Percentiles rank a stretch among this genome's conserved stretches.
Conservation (phyloP, 495 filamentous ascomycete genomes). For the Aspergillus hancockii region DNA sequence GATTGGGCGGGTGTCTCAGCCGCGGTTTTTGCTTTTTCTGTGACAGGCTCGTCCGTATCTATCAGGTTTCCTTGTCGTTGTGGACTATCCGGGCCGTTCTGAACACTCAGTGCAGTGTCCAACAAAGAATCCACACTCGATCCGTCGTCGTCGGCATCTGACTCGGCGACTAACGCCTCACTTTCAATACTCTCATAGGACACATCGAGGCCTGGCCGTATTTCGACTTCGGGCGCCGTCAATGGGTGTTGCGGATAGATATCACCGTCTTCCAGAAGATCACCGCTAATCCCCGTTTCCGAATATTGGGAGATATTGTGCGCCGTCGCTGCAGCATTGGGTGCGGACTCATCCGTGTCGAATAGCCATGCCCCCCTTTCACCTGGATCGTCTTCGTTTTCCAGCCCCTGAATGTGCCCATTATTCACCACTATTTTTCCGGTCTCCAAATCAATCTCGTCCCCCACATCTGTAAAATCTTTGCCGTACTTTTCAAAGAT, state of each 20-base stretch:
- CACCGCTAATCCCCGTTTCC: conserved; percentile 6
- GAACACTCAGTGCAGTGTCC: conserved; percentile 22
- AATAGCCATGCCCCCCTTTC: conserved; percentile 21
- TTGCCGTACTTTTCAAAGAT: conserved; percentile 87
- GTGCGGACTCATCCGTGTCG: conserved; percentile 6
- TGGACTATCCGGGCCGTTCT: conserved; percentile 9
- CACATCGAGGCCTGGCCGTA: conserved; percentile 2
- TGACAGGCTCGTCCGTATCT: conserved; percentile 11
- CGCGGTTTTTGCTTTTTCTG: conserved; percentile 23
- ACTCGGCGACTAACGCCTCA: conserved; percentile 15
- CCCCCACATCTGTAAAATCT: conserved; percentile 78
- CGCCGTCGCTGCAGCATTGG: background rate
- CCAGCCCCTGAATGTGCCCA: conserved; percentile 71
- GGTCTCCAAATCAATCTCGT: conserved; percentile 77
- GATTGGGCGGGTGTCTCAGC: conserved; percentile 20
- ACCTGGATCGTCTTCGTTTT: conserved; percentile 51
- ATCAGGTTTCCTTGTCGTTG: background rate
- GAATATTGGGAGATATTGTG: conserved; percentile 1
- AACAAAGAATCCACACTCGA: conserved; percentile 30
- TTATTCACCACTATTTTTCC: conserved; percentile 83
- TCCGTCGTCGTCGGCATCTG: conserved; percentile 25
- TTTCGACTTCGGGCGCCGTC: conserved; percentile 12
- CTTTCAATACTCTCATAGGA: conserved; percentile 3
- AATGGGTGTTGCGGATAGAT: background rate
- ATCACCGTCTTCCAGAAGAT: conserved; percentile 1